phyloP scores from a whole-genome alignment of 805 yeast genomes.

The Teunomyces kruisii region DNA sequence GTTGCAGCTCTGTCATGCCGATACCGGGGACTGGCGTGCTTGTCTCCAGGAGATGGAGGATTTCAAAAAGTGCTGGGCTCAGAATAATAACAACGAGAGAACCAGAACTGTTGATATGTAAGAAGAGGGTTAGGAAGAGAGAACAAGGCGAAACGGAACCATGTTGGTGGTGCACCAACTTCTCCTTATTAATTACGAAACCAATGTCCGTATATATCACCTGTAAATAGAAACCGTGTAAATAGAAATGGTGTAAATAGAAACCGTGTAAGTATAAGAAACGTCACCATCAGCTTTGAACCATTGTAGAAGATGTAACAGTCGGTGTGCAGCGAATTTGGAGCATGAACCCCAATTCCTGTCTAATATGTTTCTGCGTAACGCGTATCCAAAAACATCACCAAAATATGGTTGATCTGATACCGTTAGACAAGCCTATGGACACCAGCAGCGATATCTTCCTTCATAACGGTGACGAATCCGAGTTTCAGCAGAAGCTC shows the following conservation, averaged over 20 bases:
- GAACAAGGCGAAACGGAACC: no score
- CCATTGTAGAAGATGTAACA: no score
- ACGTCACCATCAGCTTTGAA: no score
- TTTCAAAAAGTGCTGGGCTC: constrained; percentile 64
- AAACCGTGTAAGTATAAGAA: no score
- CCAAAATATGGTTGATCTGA: neutral
- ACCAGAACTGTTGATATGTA: constrained; percentile 35
- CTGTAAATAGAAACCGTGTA: constrained; percentile 6
- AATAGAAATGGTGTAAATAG: neutral
- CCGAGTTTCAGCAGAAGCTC: constrained; percentile 23
- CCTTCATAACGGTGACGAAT: neutral
- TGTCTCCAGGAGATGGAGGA: constrained; percentile 48
- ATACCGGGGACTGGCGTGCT: constrained; percentile 45
- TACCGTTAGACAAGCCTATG: neutral
- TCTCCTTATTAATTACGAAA: no score
- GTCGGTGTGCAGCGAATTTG: no score
- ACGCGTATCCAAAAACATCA: neutral
- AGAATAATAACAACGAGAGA: constrained; percentile 54
- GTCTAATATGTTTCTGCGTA: neutral
- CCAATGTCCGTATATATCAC: constrained; percentile 11
- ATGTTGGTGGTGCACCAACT: no score
- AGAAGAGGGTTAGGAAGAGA: no score
- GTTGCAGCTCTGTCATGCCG: constrained; percentile 46
- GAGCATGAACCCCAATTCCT: no score
- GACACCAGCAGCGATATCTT: neutral